A percentile compares a stretch with the other conserved stretches of the same genome.
These are phyloP conservation scores for Novymonas esmeraldas DNA, from an alignment of 208 protist species.

Conservation along the genomic window DNA sequence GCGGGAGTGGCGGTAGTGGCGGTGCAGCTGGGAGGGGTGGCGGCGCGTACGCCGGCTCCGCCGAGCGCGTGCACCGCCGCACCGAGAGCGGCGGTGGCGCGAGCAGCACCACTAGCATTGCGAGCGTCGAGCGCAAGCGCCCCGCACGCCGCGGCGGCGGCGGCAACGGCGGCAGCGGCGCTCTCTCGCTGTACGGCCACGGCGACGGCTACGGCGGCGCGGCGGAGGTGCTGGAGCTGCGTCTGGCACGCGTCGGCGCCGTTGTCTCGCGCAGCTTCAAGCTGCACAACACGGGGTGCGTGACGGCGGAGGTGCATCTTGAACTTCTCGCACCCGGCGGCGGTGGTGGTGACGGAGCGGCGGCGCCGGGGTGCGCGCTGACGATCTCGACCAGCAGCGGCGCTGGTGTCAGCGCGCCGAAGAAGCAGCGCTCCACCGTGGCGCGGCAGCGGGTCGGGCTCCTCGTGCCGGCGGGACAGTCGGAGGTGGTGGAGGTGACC, in stretches of 20 bases:
- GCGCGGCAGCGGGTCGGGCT: slow-evolving; percentile 37
- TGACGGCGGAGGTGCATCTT: slow-evolving; percentile 85
- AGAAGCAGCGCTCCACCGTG: slow-evolving; percentile 35
- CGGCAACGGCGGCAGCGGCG: slow-evolving; percentile 1
- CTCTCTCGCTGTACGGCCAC: slow-evolving; percentile 2
- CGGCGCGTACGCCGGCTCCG: neutral
- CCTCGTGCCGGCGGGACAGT: slow-evolving; percentile 50
- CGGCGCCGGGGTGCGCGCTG: slow-evolving; percentile 77
- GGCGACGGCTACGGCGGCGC: slow-evolving; percentile 2
- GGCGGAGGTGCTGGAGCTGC: slow-evolving; percentile 76
- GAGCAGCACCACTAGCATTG: slow-evolving; percentile 1
- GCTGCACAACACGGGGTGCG: slow-evolving; percentile 85
- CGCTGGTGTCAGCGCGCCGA: slow-evolving; percentile 22
- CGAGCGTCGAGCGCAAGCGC: slow-evolving; percentile 13
- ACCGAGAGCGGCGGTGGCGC: slow-evolving; percentile 2
- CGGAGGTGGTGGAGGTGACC: slow-evolving; percentile 59
- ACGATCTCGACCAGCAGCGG: slow-evolving; percentile 6
- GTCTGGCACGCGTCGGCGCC: slow-evolving; percentile 79
- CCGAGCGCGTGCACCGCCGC: slow-evolving; percentile 24
- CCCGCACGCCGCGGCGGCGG: slow-evolving; percentile 15
- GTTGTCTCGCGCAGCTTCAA: slow-evolving; percentile 50
- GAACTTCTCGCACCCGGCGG: slow-evolving; percentile 26
- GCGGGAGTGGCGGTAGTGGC: neutral
- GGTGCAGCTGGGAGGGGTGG: no score
- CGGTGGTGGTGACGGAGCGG: neutral